Conservation (phyloP, 139 green algal species). For the Chlorella sp. region DNA sequence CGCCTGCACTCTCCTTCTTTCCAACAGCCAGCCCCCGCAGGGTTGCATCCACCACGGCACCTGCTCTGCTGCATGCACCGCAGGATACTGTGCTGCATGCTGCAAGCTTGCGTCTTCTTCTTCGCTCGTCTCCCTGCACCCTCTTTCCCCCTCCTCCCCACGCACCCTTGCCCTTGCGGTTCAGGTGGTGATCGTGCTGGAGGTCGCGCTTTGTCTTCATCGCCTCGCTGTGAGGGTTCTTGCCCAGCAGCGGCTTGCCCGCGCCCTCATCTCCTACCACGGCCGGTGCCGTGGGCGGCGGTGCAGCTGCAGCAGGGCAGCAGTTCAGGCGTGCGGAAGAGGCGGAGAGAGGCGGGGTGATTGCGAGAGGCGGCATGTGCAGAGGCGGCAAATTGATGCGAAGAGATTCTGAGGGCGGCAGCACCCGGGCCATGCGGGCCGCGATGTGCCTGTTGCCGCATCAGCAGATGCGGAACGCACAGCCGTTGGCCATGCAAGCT, state of each 20-base stretch:
- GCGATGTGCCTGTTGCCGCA: no score
- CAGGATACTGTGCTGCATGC: no score
- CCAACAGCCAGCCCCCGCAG: not conserved
- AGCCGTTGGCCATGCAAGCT: no score
- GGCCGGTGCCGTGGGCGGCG: not conserved
- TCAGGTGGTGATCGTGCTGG: slow-evolving; percentile 54
- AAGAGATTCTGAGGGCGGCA: no score
- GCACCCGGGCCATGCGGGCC: no score
- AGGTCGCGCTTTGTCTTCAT: slow-evolving; percentile 48
- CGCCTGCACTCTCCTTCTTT: not conserved
- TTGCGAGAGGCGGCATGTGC: no score
- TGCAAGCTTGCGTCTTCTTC: no score
- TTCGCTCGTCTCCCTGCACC: no score
- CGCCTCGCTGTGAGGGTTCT: slow-evolving; percentile 38
- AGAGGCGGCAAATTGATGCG: no score
- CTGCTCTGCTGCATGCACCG: not conserved
- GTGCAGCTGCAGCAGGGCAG: slow-evolving; percentile 10
- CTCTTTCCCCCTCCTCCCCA: not conserved
- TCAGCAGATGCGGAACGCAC: no score
- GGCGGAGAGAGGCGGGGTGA: not conserved
- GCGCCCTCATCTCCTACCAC: not conserved
- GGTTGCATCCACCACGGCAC: not conserved
- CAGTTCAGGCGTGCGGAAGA: not conserved
- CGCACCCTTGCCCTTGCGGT: slow-evolving; percentile 47
- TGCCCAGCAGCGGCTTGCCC: slow-evolving; percentile 42